Base-by-base conservation (phyloP, 768 basidiomycete genomes). In the Daedalea quercina region DNA sequence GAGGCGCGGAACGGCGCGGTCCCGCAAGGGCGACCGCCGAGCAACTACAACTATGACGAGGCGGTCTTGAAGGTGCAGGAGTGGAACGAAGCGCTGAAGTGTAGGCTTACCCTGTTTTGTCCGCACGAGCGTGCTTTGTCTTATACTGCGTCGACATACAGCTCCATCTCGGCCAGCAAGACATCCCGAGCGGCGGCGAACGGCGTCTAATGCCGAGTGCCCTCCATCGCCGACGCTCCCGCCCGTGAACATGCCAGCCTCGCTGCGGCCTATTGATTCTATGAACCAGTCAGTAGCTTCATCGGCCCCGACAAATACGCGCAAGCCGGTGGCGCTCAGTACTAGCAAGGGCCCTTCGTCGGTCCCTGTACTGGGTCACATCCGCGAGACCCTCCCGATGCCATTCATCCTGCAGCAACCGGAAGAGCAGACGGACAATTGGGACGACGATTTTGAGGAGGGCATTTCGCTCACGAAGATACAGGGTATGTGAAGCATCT, bases 371-470 rank as follows among this genome's bases (percentile, higher is more conserved):
- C 55, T 64, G 2, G 64, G 63, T 13, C 62, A 64, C 25, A 60
- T 65, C 8, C 58, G 65, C 19, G 64, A 67, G 45, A 57, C 65
- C 3, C 52, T 86, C 47, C 86, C 87, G 3, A 70, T 81, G 50
- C 78, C 80, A 3, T 84, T 87, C 57, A 79, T 75, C 15, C 69
- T 89, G 22, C 85, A 82, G 54, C 78, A 80, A 22, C 87, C 86
- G 17, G 88, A 94, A 70, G 86, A 91, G 58, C 88, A 90, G 65
- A 88, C 85, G 1, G 94, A 96, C 65, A 95, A 94, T 57, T 99
- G 96, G 96, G 96, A 99, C 63, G 91, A 94, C 57, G 96, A 99
- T 64, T 99, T 99, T 58, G 92, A 94, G 65, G 92, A 91, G 58
- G 92, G 87, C 1, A 93, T 94, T 31, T 92, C 91, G 0, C 80